Conservation (phyloP, 192 early-diverging fungal species). For the Coemansia sp. region DNA sequence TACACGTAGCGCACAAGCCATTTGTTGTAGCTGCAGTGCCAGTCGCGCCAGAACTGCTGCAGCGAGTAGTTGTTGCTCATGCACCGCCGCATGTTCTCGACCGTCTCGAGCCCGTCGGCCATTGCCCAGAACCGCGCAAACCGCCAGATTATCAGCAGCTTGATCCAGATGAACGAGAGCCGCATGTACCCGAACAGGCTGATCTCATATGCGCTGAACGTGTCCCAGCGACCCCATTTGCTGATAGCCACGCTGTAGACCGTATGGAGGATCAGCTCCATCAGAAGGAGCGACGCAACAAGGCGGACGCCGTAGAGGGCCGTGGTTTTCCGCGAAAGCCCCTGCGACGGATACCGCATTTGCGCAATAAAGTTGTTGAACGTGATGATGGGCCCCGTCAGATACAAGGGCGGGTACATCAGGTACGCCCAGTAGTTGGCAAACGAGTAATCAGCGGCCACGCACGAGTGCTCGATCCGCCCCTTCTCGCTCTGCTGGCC, state of each 20-base stretch:
- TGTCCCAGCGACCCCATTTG: slow-evolving; percentile 81
- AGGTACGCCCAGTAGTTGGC: slow-evolving; percentile 76
- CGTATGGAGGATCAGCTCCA: slow-evolving; percentile 88
- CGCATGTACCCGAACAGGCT: slow-evolving; percentile 86
- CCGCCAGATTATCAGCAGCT: slow-evolving; percentile 94
- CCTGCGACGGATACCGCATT: slow-evolving; percentile 58
- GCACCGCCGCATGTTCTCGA: slow-evolving; percentile 96
- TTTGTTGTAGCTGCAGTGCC: slow-evolving; percentile 92
- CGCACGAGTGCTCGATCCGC: slow-evolving; percentile 59
- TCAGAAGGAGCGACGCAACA: slow-evolving; percentile 60
- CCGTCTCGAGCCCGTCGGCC: slow-evolving; percentile 81
- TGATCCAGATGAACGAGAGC: slow-evolving; percentile 91
- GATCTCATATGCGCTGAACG: slow-evolving; percentile 76
- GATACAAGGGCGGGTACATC: slow-evolving; percentile 88
- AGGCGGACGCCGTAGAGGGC: slow-evolving; percentile 70
- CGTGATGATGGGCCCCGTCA: slow-evolving; percentile 93
- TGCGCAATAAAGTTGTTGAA: slow-evolving; percentile 92
- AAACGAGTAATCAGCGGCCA: slow-evolving; percentile 71
- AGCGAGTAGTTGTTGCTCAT: slow-evolving; percentile 96
- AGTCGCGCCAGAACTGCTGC: slow-evolving; percentile 92
- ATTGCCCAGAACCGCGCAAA: slow-evolving; percentile 97
- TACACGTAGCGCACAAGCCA: slow-evolving; percentile 90
- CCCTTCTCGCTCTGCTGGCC: slow-evolving; percentile 56
- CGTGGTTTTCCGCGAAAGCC: slow-evolving; percentile 8
- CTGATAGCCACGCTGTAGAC: slow-evolving; percentile 90